phyloP scores from a whole-genome alignment of 2,329 filamentous ascomycete species.

The Mariannaea elegans region DNA sequence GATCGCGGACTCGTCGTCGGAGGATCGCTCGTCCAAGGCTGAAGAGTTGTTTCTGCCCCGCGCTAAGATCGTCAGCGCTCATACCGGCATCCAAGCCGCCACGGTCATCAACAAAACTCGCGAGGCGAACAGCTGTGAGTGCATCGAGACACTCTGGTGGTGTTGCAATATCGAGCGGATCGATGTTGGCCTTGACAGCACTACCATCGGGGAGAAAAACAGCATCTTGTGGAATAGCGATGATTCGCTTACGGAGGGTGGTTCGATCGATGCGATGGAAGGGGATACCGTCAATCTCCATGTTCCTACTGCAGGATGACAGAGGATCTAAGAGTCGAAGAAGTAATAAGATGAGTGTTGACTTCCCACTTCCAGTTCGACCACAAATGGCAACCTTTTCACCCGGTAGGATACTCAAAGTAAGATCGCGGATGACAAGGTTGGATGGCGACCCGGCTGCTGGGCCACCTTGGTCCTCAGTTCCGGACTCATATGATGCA shows the following conservation, averaged over 20 bases:
- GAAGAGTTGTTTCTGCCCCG: conserved; percentile 72
- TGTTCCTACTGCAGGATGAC: conserved; percentile 32
- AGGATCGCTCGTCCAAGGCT: conserved; percentile 68
- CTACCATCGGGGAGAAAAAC: conserved; percentile 59
- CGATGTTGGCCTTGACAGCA: conserved; percentile 53
- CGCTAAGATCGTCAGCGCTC: conserved; percentile 58
- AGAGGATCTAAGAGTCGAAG: conserved; percentile 53
- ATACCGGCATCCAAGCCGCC: conserved; percentile 51
- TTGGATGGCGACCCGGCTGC: background rate
- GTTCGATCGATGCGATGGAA: conserved; percentile 51
- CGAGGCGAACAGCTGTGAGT: conserved; percentile 48
- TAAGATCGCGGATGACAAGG: conserved; percentile 40
- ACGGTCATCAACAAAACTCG: conserved; percentile 41
- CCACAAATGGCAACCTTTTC: conserved; percentile 50
- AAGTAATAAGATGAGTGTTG: conserved; percentile 51
- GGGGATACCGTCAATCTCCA: conserved; percentile 54
- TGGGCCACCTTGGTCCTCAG: background rate
- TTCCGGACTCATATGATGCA: conserved; percentile 43
- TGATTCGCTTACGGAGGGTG: conserved; percentile 56
- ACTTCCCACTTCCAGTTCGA: conserved; percentile 55
- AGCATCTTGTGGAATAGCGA: conserved; percentile 63
- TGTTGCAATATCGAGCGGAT: conserved; percentile 47
- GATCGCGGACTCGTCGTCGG: conserved; percentile 40
- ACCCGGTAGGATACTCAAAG: conserved; percentile 41
- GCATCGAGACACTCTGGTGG: conserved; percentile 46